phyloP scores from a whole-genome alignment of 2,329 filamentous ascomycete species.

The Pestalotiopsis fici region DNA sequence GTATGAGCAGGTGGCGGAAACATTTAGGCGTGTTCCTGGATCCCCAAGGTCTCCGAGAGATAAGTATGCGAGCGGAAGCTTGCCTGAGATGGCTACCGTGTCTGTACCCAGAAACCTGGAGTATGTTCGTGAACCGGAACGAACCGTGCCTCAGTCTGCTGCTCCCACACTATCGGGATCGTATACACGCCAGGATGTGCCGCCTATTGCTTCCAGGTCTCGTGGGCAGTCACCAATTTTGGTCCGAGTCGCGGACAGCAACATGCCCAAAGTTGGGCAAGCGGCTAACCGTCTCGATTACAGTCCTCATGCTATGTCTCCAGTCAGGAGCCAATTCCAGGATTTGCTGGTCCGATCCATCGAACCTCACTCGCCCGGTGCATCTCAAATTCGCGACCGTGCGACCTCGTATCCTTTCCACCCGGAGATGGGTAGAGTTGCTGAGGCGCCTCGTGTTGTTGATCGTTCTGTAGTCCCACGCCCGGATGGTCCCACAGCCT shows the following conservation, averaged over 20 bases:
- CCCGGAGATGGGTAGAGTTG: not conserved
- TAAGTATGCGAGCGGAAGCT: not conserved
- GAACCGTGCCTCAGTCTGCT: not conserved
- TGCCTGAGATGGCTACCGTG: not conserved
- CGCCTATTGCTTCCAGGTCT: not conserved
- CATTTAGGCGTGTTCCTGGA: slow-evolving; percentile 22
- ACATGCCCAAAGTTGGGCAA: slow-evolving; percentile 33
- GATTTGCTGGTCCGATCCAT: slow-evolving; percentile 32
- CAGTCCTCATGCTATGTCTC: slow-evolving; percentile 21
- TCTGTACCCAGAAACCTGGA: not conserved
- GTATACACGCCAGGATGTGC: not conserved
- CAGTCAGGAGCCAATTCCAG: slow-evolving; percentile 27
- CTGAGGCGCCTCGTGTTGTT: slow-evolving; percentile 21
- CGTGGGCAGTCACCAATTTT: slow-evolving; percentile 17
- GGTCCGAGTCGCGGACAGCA: slow-evolving; percentile 22
- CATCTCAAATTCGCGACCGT: slow-evolving; percentile 8
- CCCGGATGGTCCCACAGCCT: slow-evolving; percentile 18
- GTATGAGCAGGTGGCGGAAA: slow-evolving; percentile 33
- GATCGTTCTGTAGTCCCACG: slow-evolving; percentile 18
- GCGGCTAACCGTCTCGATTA: slow-evolving; percentile 12
- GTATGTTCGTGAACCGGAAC: not conserved
- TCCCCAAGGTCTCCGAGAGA: not conserved
- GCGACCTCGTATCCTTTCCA: not conserved
- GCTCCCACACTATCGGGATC: not conserved
- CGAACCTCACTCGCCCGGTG: slow-evolving; percentile 28